Percentiles rank a stretch among this genome's conserved stretches.
Evolutionary conservation across 371 early-diverging fungal species (phyloP).

Genomic region (Catenaria anguillulae): DNA sequence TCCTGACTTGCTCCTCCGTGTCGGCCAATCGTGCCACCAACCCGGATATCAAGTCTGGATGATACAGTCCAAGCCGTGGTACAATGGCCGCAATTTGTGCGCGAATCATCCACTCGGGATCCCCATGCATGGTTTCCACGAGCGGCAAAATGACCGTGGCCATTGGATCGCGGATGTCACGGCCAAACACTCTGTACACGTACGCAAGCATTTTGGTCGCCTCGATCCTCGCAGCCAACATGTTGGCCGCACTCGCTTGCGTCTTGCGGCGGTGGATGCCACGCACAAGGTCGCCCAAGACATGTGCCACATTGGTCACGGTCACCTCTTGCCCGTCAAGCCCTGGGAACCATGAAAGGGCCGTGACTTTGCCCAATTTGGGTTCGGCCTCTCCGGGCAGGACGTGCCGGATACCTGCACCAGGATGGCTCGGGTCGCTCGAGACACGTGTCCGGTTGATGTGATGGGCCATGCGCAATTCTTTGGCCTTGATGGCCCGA

Average conservation of each 20-base stretch:
- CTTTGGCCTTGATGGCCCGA: too few species aligned
- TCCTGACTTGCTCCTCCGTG: background rate
- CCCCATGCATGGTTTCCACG: background rate
- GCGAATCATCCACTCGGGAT: slow-evolving; percentile 2
- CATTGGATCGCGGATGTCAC: background rate
- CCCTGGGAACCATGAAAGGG: slow-evolving; percentile 9
- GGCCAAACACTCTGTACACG: slow-evolving; percentile 19
- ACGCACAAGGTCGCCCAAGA: slow-evolving; percentile 17
- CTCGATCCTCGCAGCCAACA: slow-evolving; percentile 20
- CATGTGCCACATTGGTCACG: slow-evolving; percentile 18
- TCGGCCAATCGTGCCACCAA: background rate
- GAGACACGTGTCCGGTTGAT: too few species aligned
- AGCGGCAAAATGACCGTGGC: background rate
- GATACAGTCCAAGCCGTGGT: background rate
- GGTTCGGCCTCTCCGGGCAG: too few species aligned
- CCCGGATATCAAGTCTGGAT: background rate
- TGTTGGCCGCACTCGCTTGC: slow-evolving; percentile 22
- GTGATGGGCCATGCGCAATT: too few species aligned
- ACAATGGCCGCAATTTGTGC: slow-evolving; percentile 1
- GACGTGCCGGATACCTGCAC: too few species aligned
- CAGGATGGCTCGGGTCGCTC: too few species aligned
- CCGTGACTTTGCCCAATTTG: slow-evolving; percentile 6
- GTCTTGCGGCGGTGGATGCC: slow-evolving; percentile 17
- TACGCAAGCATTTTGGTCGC: slow-evolving; percentile 21
- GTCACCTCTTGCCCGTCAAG: slow-evolving; percentile 13